A percentile compares a stretch with the other conserved stretches of the same genome.
These are phyloP conservation scores for Botryobasidium botryosum DNA, from an alignment of 768 basidiomycete genomes.

Conservation along the genomic window DNA sequence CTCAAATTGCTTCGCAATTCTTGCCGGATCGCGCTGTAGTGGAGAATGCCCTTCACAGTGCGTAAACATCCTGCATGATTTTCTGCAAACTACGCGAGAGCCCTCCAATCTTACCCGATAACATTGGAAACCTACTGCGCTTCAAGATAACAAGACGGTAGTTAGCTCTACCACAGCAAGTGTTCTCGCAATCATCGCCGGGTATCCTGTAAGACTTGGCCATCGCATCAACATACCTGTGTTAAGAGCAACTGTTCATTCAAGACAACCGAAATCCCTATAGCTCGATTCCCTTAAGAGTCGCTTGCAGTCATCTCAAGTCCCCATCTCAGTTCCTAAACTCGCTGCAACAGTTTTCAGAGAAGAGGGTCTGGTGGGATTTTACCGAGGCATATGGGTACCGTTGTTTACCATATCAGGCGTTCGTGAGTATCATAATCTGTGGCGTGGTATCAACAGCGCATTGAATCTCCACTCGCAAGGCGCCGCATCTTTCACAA, in stretches of 20 bases:
- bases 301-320: constrained; percentile 71
- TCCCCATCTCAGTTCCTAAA: constrained; percentile 50
- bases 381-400: constrained; percentile 82
- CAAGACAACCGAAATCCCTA: constrained; percentile 4
- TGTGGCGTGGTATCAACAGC: constrained; percentile 4
- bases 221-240: not conserved
- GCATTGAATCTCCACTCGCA: constrained; percentile 4
- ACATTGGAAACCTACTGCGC: not conserved
- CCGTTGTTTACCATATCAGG: constrained; percentile 92
- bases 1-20: not conserved
- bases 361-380: constrained; percentile 41
- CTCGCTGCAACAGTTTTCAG: constrained; percentile 20
- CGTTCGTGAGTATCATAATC: constrained; percentile 62
- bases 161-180: constrained; percentile 84
- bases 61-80: not conserved
- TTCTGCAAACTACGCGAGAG: not conserved
- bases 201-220: constrained; percentile 50
- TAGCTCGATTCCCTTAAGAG: constrained; percentile 93
- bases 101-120: not conserved
- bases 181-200: constrained; percentile 81
- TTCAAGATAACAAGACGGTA: constrained; percentile 65
- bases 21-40: not conserved
- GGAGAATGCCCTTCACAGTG: not conserved
- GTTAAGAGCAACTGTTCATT: constrained; percentile 1
- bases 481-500: constrained; percentile 86